These are phyloP conservation scores for Bimuria novae-zelandiae DNA, from an alignment of 2,329 filamentous ascomycete species.

Conservation along the genomic window DNA sequence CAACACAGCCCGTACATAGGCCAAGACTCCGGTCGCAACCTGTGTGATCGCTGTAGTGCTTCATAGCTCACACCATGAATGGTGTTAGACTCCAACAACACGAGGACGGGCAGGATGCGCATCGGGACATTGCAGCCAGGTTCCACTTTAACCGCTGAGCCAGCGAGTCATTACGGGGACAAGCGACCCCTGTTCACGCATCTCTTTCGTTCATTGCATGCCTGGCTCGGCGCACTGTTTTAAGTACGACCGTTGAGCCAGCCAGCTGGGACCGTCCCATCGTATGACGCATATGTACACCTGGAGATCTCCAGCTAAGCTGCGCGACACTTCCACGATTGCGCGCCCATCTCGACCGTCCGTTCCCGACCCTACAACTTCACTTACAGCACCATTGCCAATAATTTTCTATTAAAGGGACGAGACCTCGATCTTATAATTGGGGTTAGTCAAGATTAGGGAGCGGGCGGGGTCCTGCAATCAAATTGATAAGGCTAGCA, in stretches of 20 bases:
- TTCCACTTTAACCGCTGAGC: background rate
- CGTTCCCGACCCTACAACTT: background rate
- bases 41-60: background rate
- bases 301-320: background rate
- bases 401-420: too few relatives aligned
- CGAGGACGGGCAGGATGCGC: background rate
- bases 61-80: background rate
- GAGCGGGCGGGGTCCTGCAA: background rate
- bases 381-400: too few relatives aligned
- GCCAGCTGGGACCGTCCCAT: background rate
- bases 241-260: slow-evolving; percentile 6
- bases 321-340: background rate
- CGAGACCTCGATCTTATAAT: background rate
- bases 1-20: too few relatives aligned
- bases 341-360: background rate
- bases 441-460: background rate
- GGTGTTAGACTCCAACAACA: background rate
- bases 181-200: slow-evolving; percentile 1
- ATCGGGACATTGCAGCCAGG: background rate
- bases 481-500: background rate
- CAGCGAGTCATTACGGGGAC: slow-evolving; percentile 1
- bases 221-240: slow-evolving; percentile 4
- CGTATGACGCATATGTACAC: background rate
- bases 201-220: background rate
- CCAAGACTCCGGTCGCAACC: too few relatives aligned